Evolutionary conservation across 1,284 basidiomycete genomes (phyloP).

Genomic region (Leccinum colubrinum): DNA sequence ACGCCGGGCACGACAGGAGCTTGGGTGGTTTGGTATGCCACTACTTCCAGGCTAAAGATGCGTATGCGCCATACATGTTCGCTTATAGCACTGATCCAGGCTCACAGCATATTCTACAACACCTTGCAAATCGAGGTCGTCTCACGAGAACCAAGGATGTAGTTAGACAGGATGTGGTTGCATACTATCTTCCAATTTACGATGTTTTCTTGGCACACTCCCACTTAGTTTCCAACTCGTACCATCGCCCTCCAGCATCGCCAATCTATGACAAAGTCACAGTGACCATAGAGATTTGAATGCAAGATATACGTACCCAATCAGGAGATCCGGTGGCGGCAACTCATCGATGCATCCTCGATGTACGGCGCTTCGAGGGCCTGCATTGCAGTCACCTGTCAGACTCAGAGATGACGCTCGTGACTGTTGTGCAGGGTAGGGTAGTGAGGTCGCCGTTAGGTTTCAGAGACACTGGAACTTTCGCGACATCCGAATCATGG

Average conservation of each 20-base stretch:
- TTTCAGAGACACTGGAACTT: constrained; percentile 25
- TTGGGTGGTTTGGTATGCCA: too few species aligned
- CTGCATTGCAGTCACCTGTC: constrained; percentile 73
- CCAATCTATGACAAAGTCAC: constrained; percentile 46
- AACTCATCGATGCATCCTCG: constrained; percentile 51
- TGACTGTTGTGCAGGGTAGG: neutral
- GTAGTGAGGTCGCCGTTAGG: constrained; percentile 23
- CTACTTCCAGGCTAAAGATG: too few species aligned
- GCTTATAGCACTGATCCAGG: too few species aligned
- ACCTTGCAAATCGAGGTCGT: constrained; percentile 63
- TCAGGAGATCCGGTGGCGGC: constrained; percentile 73
- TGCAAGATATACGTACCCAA: constrained; percentile 57
- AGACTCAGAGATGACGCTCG: too few species aligned
- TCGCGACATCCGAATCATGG: constrained; percentile 18
- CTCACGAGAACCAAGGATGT: constrained; percentile 11
- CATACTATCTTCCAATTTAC: constrained; percentile 42
- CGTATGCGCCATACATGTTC: too few species aligned
- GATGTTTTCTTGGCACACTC: constrained; percentile 75
- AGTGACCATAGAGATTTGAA: constrained; percentile 11
- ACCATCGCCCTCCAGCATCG: constrained; percentile 91
- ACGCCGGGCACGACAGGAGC: too few species aligned
- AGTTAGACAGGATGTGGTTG: constrained; percentile 31
- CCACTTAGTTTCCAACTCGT: constrained; percentile 87
- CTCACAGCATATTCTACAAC: constrained; percentile 38
- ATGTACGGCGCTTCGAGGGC: constrained; percentile 88